These are phyloP conservation scores for Carex kokanica DNA, from an alignment of 176 grass and related monocot species.

Conservation along the genomic window DNA sequence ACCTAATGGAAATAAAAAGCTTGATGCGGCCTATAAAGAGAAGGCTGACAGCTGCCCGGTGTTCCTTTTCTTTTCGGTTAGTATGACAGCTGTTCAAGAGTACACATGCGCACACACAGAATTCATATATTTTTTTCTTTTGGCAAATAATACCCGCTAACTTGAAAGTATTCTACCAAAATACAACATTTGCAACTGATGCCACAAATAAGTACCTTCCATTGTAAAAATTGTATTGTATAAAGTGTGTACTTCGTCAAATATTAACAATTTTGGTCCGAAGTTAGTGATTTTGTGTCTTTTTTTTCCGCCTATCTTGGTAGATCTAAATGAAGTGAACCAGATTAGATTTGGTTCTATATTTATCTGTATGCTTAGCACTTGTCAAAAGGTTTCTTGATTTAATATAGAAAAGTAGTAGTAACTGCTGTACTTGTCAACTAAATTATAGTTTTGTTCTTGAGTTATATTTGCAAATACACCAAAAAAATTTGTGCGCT, in stretches of 20 bases:
- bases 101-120: not conserved
- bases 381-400: not conserved
- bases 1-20: slow-evolving; percentile 84
- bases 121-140: not conserved
- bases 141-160: not conserved
- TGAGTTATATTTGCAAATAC: not conserved
- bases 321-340: not conserved
- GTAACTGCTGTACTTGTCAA: not conserved
- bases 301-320: not conserved
- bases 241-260: not conserved
- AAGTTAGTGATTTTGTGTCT: not conserved
- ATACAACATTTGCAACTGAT: not conserved
- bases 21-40: slow-evolving; percentile 72
- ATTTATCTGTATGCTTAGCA: not conserved
- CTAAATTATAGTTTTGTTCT: not conserved
- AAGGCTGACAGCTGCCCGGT: slow-evolving; percentile 46
- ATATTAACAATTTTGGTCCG: not conserved
- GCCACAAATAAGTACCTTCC: not conserved
- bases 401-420: not conserved
- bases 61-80: slow-evolving; percentile 93
- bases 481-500: not conserved
- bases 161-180: not conserved
- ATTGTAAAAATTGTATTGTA: not conserved
- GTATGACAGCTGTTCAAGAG: slow-evolving; percentile 10
- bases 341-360: not conserved